Base-by-base conservation (phyloP, 2,329 filamentous ascomycete species). In the Venturia carpophila region DNA sequence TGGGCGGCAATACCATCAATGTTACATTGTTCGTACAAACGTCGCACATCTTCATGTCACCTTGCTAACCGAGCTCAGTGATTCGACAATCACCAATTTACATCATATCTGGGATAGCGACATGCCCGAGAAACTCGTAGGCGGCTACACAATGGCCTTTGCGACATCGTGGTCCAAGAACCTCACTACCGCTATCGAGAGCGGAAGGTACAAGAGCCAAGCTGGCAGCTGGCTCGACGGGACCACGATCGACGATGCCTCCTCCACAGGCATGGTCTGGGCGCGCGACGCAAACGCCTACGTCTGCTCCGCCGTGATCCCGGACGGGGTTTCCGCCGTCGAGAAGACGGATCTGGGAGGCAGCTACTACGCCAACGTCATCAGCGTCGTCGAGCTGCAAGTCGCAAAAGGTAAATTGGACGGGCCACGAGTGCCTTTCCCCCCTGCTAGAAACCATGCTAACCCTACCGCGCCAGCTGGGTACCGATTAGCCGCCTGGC, bases 1-100 rank as follows among this genome's bases (percentile, higher is more conserved):
- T 77, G 7, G 79, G 79, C 60, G 79, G 78, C 42, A 80, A 80
- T 69, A 71, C 69, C 2, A 76, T 80, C 67, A 73, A 76, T 60
- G 77, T 79, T 21, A 78, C 74, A 0, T 81, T 79, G 69, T 71
- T 75, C 63, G 75, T 74, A 41, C 69, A 68, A 0, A n/a, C 43
- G 1, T 17, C 2, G 1, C 13, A n/a, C n/a, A 34, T 7, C 1
- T 13, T 9, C 1, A 10, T 13, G 13, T 34, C 15, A 4, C 49
- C 30, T 34, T 15, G 7, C 49, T 55, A 17, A 55, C 49, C 34
- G 30, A 11, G 1, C 11, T 7, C 13, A 34, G 49, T 55, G 49
- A 55, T 24, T 55, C 49, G 49, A 55, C 49, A 34, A 55, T 55
- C 30, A 79, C 76, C 10, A 79, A 80, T 64, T 72, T 80, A 7